Base-by-base conservation (phyloP, 495 filamentous ascomycete species). In the Podospora tetraspora region DNA sequence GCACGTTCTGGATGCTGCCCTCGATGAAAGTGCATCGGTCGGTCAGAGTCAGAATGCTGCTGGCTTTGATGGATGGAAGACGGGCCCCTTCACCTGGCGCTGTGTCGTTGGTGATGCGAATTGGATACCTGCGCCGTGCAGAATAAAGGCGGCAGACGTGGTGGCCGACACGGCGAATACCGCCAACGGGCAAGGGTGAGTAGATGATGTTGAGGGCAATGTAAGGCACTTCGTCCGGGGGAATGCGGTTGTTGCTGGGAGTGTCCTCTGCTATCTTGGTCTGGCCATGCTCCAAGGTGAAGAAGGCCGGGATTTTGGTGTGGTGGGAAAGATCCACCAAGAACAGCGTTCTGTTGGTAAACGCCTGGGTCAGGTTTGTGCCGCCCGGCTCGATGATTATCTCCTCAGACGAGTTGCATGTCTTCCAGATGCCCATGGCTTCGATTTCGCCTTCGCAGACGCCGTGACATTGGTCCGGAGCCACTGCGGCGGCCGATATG, bases 71-170 rank as follows among this genome's bases (percentile, higher is more conserved):
- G 16, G 30, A 34, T 34, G 61, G 29, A 34, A 43, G 37, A 4
- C 0, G 1, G 4, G 13, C 37, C 16, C 37, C 37, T 19, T 43
- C 16, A 0, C 29, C 29, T 21, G 19, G 27, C 4, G 61, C 16
- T 8, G 62, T 64, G 21, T 64, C 62, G 62, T 64, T 64, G 32
- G 22, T 24, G 62, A 64, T 64, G 32, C 62, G 62, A 16, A 64
- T 19, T 34, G n/a, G 30, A 22, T 64, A 64, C n/a, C 62, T 34
- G 8, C 62, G 3, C 10, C 30, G 43, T n/a, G n/a, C 62, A 6
- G 62, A 64, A 13, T 64, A 64, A 13, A 64, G 30, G 21, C 62
- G 62, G 11, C 62, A 64, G 32, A 13, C 34, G n/a, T 57, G n/a
- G 9, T 3, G 9, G 22, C 24, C 24, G 62, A 63, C 24, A 9